Evolutionary conservation across 2,329 filamentous ascomycete species (phyloP), one percentile per base, ranked within the genome.

Genomic region (Trichoderma brevicompactum): DNA sequence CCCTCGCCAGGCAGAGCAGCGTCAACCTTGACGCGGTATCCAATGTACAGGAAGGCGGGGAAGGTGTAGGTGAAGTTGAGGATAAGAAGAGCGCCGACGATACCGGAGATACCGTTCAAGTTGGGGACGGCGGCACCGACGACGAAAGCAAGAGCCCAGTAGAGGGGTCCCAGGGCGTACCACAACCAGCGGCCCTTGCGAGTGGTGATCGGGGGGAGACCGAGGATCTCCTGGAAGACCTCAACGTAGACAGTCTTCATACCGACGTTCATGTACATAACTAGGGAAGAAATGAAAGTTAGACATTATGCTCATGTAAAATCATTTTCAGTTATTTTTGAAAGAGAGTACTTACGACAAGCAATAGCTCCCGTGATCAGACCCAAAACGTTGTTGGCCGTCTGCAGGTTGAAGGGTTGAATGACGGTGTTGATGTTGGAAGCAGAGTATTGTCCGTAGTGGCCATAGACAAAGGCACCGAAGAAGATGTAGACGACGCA

Each of bases 11-110:
- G 59, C 49, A 63, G 59, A 17, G 49, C 49, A 15, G 59, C 59
- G 40, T 63, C 59, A 6, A 2, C 5, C 49, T 63, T 54, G 40
- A 63, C 1, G 6, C 59, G 59, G 48, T 63, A 63, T 34, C 59
- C 59, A 32, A 63, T 54, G 49, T 63, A 63, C 49, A 63, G 28
- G 28, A 63, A 63, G 17, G 59, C 59, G 10, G 59, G 59, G 59
- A 63, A 63, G 28, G 59, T 63, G 59, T 63, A 63, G 28, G 59
- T 63, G 49, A 63, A 63, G 59, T 63, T 63, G 28, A 63, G 59
- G 59, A 63, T 63, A 17, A 63, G 59, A 8, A 63, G 59, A 38
- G 59, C 59, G 40, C 59, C 59, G 32, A 63, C 59, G 15, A 63
- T 50, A 17, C 59, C 49, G 13, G 59, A 63, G 40, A 63, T 63